Evolutionary conservation across 441 rosid species (phyloP).

Genomic region (Syzygium malaccense): DNA sequence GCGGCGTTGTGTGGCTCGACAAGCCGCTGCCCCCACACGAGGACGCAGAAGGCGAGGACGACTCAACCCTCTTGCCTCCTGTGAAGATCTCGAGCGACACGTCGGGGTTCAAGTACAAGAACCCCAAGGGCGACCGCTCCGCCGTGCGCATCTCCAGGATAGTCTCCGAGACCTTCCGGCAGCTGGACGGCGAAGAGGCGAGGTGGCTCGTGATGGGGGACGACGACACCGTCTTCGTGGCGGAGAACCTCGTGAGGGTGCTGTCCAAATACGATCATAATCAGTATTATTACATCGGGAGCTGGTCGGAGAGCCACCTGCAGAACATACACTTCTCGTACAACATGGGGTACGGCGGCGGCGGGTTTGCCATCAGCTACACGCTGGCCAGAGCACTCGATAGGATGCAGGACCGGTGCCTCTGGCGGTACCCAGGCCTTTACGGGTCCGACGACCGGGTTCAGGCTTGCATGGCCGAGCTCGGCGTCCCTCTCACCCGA

Average conservation of each 20-base stretch:
- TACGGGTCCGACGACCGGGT: constrained; percentile 13
- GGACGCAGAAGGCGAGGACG: neutral
- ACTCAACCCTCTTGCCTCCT: neutral
- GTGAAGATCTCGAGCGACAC: constrained; percentile 9
- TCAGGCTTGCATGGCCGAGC: constrained; percentile 17
- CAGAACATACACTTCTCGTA: constrained; percentile 9
- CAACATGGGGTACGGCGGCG: constrained; percentile 15
- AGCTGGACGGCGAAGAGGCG: neutral
- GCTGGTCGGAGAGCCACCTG: constrained; percentile 13
- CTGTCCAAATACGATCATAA: constrained; percentile 12
- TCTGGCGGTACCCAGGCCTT: constrained; percentile 2
- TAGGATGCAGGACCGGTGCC: constrained; percentile 11
- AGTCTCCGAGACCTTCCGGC: constrained; percentile 5
- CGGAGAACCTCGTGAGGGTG: constrained; percentile 10
- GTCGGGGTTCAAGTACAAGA: constrained; percentile 10
- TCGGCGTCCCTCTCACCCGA: constrained; percentile 13
- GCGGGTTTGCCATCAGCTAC: constrained; percentile 12
- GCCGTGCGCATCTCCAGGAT: constrained; percentile 13
- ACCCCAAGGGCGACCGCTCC: constrained; percentile 7
- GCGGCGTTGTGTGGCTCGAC: constrained; percentile 17
- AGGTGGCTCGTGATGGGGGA: constrained; percentile 15
- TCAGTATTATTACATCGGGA: constrained; percentile 6
- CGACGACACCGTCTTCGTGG: constrained; percentile 8
- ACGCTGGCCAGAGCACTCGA: constrained; percentile 5
- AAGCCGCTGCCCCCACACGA: neutral